Evolutionary conservation across 2,329 filamentous ascomycete species (phyloP).

Genomic region (Claviceps arundinis): DNA sequence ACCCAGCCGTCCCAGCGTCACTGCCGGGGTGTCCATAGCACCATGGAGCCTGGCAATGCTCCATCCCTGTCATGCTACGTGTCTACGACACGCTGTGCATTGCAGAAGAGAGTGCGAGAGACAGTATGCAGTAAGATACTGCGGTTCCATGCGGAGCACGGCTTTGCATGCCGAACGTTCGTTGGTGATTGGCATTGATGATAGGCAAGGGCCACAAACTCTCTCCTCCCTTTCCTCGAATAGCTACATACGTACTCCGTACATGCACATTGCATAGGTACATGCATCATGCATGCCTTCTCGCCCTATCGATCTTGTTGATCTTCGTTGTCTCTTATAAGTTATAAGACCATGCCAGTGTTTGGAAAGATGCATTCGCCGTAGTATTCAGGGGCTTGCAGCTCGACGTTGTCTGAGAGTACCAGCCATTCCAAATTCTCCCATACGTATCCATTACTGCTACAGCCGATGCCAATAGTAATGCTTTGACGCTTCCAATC

Average conservation of each 20-base stretch:
- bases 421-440: conserved; percentile 4
- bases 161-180: background rate
- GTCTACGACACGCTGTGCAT: conserved; percentile 3
- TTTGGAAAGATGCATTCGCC: background rate
- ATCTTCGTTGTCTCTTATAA: background rate
- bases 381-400: conserved; percentile 1
- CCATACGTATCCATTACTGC: background rate
- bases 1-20: conserved; percentile 9
- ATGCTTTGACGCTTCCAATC: background rate
- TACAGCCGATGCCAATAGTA: background rate
- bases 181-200: conserved; percentile 1
- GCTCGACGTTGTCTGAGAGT: conserved; percentile 2
- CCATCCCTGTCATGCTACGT: conserved; percentile 8
- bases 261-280: background rate
- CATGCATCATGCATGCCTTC: too few species aligned
- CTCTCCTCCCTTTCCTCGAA: background rate
- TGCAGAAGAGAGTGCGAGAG: background rate
- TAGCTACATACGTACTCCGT: background rate
- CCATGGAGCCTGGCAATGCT: conserved; percentile 9
- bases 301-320: background rate
- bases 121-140: conserved; percentile 1
- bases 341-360: conserved; percentile 2
- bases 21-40: conserved; percentile 9
- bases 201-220: background rate
- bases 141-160: background rate